Evolutionary conservation across 2,329 filamentous ascomycete species (phyloP).

Genomic region (Stachybotrys echinatus): DNA sequence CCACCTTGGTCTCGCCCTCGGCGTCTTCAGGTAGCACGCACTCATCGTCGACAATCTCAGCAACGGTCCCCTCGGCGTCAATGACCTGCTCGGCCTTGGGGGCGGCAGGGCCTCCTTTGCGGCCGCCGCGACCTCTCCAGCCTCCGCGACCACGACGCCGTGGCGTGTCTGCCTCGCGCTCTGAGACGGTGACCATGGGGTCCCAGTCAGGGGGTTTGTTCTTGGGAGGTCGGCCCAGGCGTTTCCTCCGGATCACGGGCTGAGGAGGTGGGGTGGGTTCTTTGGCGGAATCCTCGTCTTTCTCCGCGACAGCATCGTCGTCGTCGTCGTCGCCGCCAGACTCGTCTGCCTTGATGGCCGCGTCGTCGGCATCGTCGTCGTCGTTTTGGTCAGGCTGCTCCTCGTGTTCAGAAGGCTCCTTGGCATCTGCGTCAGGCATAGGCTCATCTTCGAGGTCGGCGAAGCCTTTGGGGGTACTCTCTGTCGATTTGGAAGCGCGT

Average conservation of each 20-base stretch:
- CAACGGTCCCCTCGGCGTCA: conserved; percentile 88
- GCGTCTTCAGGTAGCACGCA: conserved; percentile 81
- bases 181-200: conserved; percentile 50
- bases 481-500: conserved; percentile 23
- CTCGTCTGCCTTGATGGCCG: conserved; percentile 45
- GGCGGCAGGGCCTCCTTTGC: conserved; percentile 62
- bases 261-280: conserved; percentile 52
- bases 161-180: conserved; percentile 52
- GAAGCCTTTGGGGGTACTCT: conserved; percentile 36
- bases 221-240: conserved; percentile 82
- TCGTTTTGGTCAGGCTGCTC: conserved; percentile 26
- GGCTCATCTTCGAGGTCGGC: conserved; percentile 31
- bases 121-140: conserved; percentile 64
- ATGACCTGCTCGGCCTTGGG: conserved; percentile 80
- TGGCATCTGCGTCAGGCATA: conserved; percentile 23
- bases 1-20: conserved; percentile 89
- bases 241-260: conserved; percentile 65
- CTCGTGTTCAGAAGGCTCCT: conserved; percentile 37
- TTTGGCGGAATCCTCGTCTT: conserved; percentile 40
- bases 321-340: conserved; percentile 35
- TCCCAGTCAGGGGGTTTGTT: conserved; percentile 79
- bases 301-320: conserved; percentile 29
- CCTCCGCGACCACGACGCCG: conserved; percentile 63
- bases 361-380: conserved; percentile 39
- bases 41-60: conserved; percentile 89